These are phyloP conservation scores for Fusarium sacchari DNA, from an alignment of 2,329 filamentous ascomycete genomes.

Conservation along the genomic window DNA sequence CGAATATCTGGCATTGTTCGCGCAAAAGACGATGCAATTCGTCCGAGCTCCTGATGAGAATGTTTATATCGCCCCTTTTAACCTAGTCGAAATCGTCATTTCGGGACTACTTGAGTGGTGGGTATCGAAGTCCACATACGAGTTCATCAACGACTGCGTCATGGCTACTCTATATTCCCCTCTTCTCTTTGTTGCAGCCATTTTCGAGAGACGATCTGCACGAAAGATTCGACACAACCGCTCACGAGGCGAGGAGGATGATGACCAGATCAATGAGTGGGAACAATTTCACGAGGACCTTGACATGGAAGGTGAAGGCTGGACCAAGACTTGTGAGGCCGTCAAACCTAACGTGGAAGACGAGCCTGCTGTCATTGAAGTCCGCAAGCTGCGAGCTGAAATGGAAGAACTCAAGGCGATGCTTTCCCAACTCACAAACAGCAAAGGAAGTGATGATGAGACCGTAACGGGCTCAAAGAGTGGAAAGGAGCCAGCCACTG, in stretches of 20 bases:
- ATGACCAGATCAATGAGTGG: slow-evolving; percentile 92
- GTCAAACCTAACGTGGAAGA: slow-evolving; percentile 84
- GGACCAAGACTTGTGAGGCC: slow-evolving; percentile 81
- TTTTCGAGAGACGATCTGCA: slow-evolving; percentile 74
- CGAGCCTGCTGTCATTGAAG: slow-evolving; percentile 79
- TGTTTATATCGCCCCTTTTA: slow-evolving; percentile 96
- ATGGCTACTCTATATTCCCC: slow-evolving; percentile 90
- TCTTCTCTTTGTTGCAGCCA: slow-evolving; percentile 80
- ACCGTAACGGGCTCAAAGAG: background rate
- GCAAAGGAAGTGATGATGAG: slow-evolving; percentile 19
- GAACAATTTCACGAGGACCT: slow-evolving; percentile 79
- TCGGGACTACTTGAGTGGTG: slow-evolving; percentile 93
- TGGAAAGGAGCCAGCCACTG: slow-evolving; percentile 12
- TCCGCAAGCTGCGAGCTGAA: slow-evolving; percentile 67
- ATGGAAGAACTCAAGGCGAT: slow-evolving; percentile 66
- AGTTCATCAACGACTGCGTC: slow-evolving; percentile 85
- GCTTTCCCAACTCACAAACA: slow-evolving; percentile 49
- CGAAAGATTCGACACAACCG: slow-evolving; percentile 77
- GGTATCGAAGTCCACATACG: slow-evolving; percentile 79
- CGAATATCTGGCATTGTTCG: slow-evolving; percentile 93
- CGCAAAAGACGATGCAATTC: slow-evolving; percentile 96
- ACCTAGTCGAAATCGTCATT: slow-evolving; percentile 86
- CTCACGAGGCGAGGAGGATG: slow-evolving; percentile 83
- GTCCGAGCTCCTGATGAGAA: slow-evolving; percentile 97
- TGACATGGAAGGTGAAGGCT: slow-evolving; percentile 85